phyloP scores from a whole-genome alignment of 352 stramenopile genomes.

The Phytophthora lateralis region DNA sequence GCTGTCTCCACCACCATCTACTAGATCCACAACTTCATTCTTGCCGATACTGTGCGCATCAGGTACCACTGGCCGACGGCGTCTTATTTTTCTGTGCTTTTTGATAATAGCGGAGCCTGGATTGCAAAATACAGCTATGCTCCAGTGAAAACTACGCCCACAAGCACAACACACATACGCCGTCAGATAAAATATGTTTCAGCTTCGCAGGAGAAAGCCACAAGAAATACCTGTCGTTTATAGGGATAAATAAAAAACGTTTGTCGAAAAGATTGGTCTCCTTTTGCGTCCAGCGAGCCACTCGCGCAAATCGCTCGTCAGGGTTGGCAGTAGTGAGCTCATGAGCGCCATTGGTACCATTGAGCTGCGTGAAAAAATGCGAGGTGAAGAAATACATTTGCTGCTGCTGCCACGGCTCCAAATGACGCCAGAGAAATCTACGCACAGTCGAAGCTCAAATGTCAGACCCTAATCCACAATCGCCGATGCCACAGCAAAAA shows the following conservation, averaged over 20 bases:
- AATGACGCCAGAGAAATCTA: constrained; percentile 76
- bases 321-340: constrained; percentile 33
- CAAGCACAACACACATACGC: constrained; percentile 1
- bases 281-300: constrained; percentile 86
- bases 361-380: constrained; percentile 95
- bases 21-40: constrained; percentile 42
- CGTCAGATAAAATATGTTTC: neutral
- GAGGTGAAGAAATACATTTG: constrained; percentile 94
- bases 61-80: neutral
- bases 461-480: constrained; percentile 2
- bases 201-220: neutral
- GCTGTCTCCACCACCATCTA: constrained; percentile 22
- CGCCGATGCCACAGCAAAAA: neutral
- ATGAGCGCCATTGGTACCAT: constrained; percentile 45
- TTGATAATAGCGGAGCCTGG: constrained; percentile 71
- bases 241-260: constrained; percentile 88
- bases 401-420: constrained; percentile 61
- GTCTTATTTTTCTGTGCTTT: constrained; percentile 42
- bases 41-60: constrained; percentile 3
- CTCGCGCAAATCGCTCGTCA: constrained; percentile 58
- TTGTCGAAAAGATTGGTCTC: constrained; percentile 87
- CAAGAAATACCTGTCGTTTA: constrained; percentile 79
- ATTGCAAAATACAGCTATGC: constrained; percentile 86
- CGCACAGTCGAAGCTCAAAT: neutral
- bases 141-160: constrained; percentile 87